Percentiles rank a stretch among this genome's conserved stretches.
phyloP scores from a whole-genome alignment of 164 flowering plant genomes.

The Paratinospora sagittata region DNA sequence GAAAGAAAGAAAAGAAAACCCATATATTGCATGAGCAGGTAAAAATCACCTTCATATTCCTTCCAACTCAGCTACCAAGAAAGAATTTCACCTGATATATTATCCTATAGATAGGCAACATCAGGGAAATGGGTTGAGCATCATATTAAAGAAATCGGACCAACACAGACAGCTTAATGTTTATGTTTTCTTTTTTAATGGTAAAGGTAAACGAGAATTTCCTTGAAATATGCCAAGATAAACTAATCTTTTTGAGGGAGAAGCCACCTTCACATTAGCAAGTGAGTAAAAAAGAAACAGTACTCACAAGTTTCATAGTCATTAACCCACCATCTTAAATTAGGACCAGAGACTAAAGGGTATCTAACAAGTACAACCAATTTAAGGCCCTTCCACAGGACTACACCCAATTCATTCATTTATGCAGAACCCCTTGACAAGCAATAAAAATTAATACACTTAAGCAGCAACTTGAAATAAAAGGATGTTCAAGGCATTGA shows the following conservation, averaged over 20 bases:
- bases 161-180: neutral
- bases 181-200: neutral
- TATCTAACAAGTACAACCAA: neutral
- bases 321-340: neutral
- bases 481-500: neutral
- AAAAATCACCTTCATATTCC: neutral
- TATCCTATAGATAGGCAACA: neutral
- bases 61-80: neutral
- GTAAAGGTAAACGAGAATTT: neutral
- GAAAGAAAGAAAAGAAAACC: too few species aligned
- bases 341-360: too few species aligned
- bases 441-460: neutral
- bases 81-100: neutral
- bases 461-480: neutral
- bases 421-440: too few species aligned
- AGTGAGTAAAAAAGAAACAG: neutral
- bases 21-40: neutral
- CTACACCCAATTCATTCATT: neutral
- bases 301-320: neutral
- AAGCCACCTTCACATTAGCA: neutral
- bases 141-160: neutral
- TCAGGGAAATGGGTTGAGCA: neutral
- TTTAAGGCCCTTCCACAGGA: neutral
- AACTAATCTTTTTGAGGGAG: neutral
- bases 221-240: neutral